Evolutionary conservation across 306 rosid genomes (phyloP), one percentile per base, ranked within the genome.

Genomic region (Notholithocarpus densiflorus): DNA sequence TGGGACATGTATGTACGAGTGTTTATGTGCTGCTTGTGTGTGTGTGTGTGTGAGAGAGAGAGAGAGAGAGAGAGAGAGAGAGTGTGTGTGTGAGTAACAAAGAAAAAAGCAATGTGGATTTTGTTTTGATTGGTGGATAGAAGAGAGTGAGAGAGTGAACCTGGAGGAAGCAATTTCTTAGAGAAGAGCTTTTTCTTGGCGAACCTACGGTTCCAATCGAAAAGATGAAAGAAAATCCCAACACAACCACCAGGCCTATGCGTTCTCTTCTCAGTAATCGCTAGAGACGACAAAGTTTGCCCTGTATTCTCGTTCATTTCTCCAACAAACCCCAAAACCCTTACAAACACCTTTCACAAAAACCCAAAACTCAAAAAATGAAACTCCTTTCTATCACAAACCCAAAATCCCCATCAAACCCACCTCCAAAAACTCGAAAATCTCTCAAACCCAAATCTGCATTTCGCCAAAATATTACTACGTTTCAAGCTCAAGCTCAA

Each of bases 191-290:
- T 94, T 79, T 90, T 94, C 93, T 90, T 90, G 66, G 93, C 86
- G 32, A 94, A 88, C 78, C 84, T 87, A 64, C 90, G 85, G 86
- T 94, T 94, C 98, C 97, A 94, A 80, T 94, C 97, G 71, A 94
- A 85, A 73, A 94, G 97, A 87, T 94, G 97, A 77, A 90, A 89
- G 97, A 94, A 90, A 82, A 94, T 90, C 24, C 98, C 97, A 62
- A 74, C 87, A 74, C 97, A 94, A 68, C 97, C 98, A 80, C 97
- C 97, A 19, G 89, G 89, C 71, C 77, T 88, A 21, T 84, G 94
- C 34, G 80, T 83, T 80, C 87, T 85, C 89, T 89, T 92, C 78
- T 94, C 98, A 1, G 91, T 51, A 54, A 94, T 88, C 5, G 91
- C 89, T 76, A 94, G 85, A 83, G 77, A 87, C 24, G 94, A 84